Conservation (phyloP, 106 monocot genomes). For the Dioscorea dumetorum region DNA sequence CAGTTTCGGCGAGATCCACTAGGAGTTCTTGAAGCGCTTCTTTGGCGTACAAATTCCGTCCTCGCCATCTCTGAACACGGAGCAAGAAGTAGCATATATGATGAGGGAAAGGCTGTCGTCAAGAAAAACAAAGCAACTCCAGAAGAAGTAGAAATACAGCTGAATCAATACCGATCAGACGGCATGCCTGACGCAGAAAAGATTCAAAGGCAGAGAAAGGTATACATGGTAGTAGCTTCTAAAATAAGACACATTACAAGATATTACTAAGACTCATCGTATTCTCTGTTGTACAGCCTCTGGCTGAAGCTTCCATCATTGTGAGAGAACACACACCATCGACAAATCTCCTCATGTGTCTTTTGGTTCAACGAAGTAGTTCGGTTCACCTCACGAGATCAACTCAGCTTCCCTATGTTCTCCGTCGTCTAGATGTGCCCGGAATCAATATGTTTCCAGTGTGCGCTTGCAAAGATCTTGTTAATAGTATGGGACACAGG, state of each 20-base stretch:
- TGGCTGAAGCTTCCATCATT: slow-evolving; percentile 91
- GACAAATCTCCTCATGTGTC: slow-evolving; percentile 27
- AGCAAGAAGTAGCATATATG: slow-evolving; percentile 79
- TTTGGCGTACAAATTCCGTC: slow-evolving; percentile 76
- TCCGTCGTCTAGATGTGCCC: slow-evolving; percentile 44
- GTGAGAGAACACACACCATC: slow-evolving; percentile 72
- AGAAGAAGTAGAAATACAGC: slow-evolving; percentile 78
- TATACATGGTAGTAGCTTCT: slow-evolving; percentile 9
- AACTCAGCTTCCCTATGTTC: slow-evolving; percentile 82
- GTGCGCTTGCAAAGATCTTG: slow-evolving; percentile 76
- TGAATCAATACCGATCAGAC: slow-evolving; percentile 66
- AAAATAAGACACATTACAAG: background rate
- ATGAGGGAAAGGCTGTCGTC: slow-evolving; percentile 83
- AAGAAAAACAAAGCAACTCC: slow-evolving; percentile 89
- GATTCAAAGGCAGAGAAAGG: slow-evolving; percentile 91
- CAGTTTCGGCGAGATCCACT: slow-evolving; percentile 89
- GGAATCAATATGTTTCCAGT: slow-evolving; percentile 80
- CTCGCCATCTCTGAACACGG: slow-evolving; percentile 97
- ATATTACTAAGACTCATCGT: too few species aligned
- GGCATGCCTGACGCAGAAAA: slow-evolving; percentile 61
- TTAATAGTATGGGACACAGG: slow-evolving; percentile 84
- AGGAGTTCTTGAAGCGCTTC: slow-evolving; percentile 86
- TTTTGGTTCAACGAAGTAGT: slow-evolving; percentile 97
- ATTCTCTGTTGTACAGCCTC: slow-evolving; percentile 39
- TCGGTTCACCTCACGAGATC: slow-evolving; percentile 88